Evolutionary conservation across 257 asterid species (phyloP).

Genomic region (Mitragyna speciosa): DNA sequence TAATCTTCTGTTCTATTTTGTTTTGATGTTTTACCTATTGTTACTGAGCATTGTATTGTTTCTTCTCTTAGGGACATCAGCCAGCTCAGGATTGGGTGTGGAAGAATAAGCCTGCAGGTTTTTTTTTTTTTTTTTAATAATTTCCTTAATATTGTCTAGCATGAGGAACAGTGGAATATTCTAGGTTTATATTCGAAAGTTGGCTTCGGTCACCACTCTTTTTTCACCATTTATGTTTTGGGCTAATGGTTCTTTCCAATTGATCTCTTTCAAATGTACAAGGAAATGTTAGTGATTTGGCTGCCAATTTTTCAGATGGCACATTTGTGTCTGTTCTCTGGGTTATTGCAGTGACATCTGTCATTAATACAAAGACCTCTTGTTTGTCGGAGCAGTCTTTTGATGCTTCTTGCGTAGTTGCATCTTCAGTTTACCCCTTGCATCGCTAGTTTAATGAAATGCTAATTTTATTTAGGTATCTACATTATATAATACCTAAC

Average conservation of each 20-base stretch:
- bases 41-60: not conserved
- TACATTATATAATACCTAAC: not conserved
- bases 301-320: not conserved
- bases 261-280: not conserved
- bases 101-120: slow-evolving; percentile 47
- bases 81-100: slow-evolving; percentile 71
- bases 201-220: not conserved
- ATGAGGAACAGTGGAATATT: not conserved
- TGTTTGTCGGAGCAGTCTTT: not conserved
- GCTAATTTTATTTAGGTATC: not conserved
- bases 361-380: not conserved
- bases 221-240: not conserved
- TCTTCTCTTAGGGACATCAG: slow-evolving; percentile 37
- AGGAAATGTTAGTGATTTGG: not conserved
- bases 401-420: not conserved
- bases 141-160: not conserved
- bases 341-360: not conserved
- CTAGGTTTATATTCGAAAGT: too few relatives aligned
- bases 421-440: not conserved
- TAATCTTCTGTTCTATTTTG: not conserved
- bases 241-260: not conserved
- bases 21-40: not conserved
- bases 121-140: not conserved
- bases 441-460: not conserved
- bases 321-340: not conserved